phyloP scores from a whole-genome alignment of 176 grass and related monocot genomes.

The Hordeum marinum region DNA sequence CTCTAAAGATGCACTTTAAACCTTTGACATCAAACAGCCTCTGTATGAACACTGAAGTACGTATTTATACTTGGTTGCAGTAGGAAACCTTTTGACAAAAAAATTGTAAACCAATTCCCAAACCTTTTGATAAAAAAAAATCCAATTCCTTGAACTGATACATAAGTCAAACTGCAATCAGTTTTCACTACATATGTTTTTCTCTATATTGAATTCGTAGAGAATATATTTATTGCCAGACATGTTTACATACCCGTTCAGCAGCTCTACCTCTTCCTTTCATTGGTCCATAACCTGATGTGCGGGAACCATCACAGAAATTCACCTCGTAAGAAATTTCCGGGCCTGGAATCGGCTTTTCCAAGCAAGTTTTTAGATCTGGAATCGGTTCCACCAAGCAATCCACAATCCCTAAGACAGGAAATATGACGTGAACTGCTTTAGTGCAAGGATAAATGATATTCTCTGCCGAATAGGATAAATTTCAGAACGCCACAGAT shows the following conservation, averaged over 20 bases:
- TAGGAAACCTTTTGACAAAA: background rate
- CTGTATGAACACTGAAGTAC: background rate
- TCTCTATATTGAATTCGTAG: background rate
- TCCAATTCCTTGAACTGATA: background rate
- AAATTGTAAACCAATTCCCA: background rate
- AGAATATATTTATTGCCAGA: background rate
- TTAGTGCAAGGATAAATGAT: background rate
- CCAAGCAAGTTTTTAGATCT: background rate
- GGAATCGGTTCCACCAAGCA: background rate
- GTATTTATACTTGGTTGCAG: background rate
- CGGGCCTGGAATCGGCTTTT: background rate
- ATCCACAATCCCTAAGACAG: slow-evolving; percentile 28
- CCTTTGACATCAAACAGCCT: background rate
- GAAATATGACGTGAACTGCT: background rate
- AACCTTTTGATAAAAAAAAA: background rate
- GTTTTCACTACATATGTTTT: background rate
- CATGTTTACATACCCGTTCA: slow-evolving; percentile 24
- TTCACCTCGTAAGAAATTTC: slow-evolving; percentile 27
- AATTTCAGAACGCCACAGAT: background rate
- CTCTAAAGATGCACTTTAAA: background rate
- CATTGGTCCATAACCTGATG: slow-evolving; percentile 4
- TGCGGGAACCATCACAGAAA: background rate
- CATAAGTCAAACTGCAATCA: background rate
- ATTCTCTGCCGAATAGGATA: background rate
- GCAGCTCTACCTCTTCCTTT: slow-evolving; percentile 31